Evolutionary conservation across 2,329 filamentous ascomycete genomes (phyloP).

Genomic region (Atkinsonella hypoxylon): DNA sequence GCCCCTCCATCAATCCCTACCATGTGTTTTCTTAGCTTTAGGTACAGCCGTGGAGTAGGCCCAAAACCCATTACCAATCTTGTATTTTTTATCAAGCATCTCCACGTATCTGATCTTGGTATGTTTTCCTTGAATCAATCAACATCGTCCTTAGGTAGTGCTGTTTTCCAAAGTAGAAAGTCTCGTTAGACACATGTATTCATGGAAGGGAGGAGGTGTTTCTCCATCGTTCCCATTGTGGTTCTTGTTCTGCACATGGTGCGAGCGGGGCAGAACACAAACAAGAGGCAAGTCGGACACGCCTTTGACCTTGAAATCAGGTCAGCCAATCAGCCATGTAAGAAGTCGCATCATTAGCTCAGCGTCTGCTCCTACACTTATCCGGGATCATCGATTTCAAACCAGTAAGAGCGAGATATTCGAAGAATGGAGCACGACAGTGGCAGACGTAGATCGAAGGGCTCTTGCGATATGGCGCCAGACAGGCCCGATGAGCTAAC

Average conservation of each 20-base stretch:
- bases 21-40: not conserved
- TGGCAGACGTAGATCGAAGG: not conserved
- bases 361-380: not conserved
- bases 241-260: not conserved
- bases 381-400: not conserved
- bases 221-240: too few species aligned
- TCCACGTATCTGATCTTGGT: too few species aligned
- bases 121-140: too few species aligned
- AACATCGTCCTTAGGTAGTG: not conserved
- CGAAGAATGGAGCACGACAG: not conserved
- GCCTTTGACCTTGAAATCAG: not conserved
- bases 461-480: not conserved
- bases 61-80: too few species aligned
- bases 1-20: constrained; percentile 1
- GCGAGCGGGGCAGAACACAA: not conserved
- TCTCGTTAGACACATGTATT: too few species aligned
- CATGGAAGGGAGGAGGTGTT: too few species aligned
- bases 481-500: not conserved
- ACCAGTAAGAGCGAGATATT: not conserved
- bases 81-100: too few species aligned
- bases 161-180: too few species aligned
- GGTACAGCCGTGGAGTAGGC: not conserved
- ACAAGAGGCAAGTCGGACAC: not conserved
- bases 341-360: constrained; percentile 1
- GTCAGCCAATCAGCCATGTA: not conserved